Evolutionary conservation across 352 stramenopile species (phyloP).

Genomic region (Thraustochytrium striatum): DNA sequence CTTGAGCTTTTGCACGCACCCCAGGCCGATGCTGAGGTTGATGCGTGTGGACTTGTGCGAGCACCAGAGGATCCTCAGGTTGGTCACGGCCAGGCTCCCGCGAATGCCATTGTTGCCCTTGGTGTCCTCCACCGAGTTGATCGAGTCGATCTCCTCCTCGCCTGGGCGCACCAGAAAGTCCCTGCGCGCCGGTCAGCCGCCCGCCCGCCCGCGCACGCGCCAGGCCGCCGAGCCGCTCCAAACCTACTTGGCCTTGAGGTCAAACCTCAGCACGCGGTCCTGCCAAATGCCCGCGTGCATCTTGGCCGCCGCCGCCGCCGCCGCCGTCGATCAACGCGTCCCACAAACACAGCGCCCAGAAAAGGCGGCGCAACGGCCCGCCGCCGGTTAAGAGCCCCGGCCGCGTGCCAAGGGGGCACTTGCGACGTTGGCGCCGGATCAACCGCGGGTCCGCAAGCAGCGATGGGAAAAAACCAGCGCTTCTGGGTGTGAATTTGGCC

Average conservation of each 20-base stretch:
- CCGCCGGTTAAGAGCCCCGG: no score
- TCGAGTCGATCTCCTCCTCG: constrained; percentile 76
- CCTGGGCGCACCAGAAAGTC: constrained; percentile 69
- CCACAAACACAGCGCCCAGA: no score
- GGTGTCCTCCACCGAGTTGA: constrained; percentile 88
- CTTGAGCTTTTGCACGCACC: constrained; percentile 63
- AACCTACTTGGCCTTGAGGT: constrained; percentile 60
- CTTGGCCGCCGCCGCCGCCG: no score
- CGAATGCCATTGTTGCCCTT: constrained; percentile 88
- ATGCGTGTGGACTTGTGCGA: constrained; percentile 75
- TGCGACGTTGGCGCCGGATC: no score
- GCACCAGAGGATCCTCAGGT: constrained; percentile 80
- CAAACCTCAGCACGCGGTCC: constrained; percentile 82
- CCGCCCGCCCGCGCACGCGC: neutral
- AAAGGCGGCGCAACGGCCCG: no score
- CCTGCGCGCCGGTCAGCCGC: neutral
- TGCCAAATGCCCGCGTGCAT: constrained; percentile 67
- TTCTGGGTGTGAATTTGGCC: no score
- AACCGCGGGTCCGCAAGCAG: no score
- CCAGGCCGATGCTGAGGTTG: constrained; percentile 72
- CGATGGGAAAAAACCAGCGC: no score
- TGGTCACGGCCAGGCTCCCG: constrained; percentile 80
- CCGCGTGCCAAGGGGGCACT: no score
- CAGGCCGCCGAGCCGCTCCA: neutral
- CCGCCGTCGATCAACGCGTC: no score